These are phyloP conservation scores for Zygosaccharomyces pseudobailii DNA, from an alignment of 1,139 yeast genomes.

Conservation along the genomic window DNA sequence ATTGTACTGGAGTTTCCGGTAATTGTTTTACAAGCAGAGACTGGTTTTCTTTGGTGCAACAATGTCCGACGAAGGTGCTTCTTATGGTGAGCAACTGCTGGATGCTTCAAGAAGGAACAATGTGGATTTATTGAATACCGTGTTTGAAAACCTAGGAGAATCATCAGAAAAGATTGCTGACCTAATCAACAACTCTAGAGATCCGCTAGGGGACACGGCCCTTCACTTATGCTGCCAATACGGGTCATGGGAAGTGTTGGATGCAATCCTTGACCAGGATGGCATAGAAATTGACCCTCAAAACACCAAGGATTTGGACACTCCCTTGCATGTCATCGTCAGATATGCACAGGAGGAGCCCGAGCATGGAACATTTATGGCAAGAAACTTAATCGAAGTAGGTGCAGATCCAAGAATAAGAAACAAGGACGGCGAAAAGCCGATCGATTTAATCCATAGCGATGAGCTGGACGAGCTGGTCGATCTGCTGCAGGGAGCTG, in stretches of 20 bases:
- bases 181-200: conserved; percentile 65
- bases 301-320: conserved; percentile 68
- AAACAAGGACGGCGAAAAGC: conserved; percentile 62
- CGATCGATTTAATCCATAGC: conserved; percentile 61
- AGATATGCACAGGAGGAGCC: conserved; percentile 72
- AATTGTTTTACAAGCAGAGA: background rate
- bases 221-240: conserved; percentile 75
- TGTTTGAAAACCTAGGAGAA: conserved; percentile 45
- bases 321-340: conserved; percentile 87
- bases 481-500: conserved; percentile 74
- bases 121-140: conserved; percentile 60
- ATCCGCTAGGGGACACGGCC: conserved; percentile 77
- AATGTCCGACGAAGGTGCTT: conserved; percentile 55
- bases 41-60: background rate
- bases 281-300: conserved; percentile 87
- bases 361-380: conserved; percentile 76
- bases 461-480: conserved; percentile 49
- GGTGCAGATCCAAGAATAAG: conserved; percentile 74
- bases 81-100: conserved; percentile 69
- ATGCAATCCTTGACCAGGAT: conserved; percentile 73
- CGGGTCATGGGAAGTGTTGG: conserved; percentile 87
- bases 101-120: conserved; percentile 90
- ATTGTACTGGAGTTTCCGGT: background rate
- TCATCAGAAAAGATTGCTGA: conserved; percentile 49
- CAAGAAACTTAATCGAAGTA: conserved; percentile 81